Evolutionary conservation across 2,329 filamentous ascomycete species (phyloP), one percentile per base, ranked within the genome.

Genomic region (Sporothrix brasiliensis): DNA sequence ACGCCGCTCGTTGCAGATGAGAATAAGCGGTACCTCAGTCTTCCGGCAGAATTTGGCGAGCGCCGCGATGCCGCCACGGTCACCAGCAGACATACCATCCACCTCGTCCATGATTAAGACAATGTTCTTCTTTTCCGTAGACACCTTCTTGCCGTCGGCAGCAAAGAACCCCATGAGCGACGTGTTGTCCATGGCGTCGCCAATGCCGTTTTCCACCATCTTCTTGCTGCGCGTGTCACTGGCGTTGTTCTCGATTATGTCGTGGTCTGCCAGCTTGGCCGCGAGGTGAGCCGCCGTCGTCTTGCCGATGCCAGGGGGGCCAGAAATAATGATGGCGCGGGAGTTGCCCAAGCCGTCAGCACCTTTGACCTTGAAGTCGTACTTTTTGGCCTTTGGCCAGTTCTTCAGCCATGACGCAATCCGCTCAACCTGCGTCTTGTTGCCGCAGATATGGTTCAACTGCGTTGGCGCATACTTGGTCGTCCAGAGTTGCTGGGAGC

Each of bases 51-150:
- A 91, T 71, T 95, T 93, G 70, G 95, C 94, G 70, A 99, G 85
- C 41, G 95, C 95, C 67, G 94, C 95, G 63, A 99, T 95, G 79
- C 95, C 95, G 74, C 95, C 95, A 72, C 95, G 90, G 78, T 99
- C 95, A 77, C 95, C 95, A 49, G 93, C 94, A 72, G 94, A 98
- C 95, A 99, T 98, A 68, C 95, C 95, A 76, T 99, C 95, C 4
- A 99, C 95, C 80, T 99, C 95, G 76, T 99, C 95, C 95, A 99
- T 98, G 81, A 99, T 93, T 65, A 99, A 83, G 6, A 97, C 92
- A 47, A 98, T 89, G 75, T 97, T 97, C 83, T 96, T 97, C 83
- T 95, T 98, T 19, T 85, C 85, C 4, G 83, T 81, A 58, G 97
- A 91, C 3, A 97, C 89, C 70, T 90, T 87, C 80, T 95, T 92